Evolutionary conservation across 306 rosid species (phyloP), one percentile per base, ranked within the genome.

Genomic region (Sindora glabra): DNA sequence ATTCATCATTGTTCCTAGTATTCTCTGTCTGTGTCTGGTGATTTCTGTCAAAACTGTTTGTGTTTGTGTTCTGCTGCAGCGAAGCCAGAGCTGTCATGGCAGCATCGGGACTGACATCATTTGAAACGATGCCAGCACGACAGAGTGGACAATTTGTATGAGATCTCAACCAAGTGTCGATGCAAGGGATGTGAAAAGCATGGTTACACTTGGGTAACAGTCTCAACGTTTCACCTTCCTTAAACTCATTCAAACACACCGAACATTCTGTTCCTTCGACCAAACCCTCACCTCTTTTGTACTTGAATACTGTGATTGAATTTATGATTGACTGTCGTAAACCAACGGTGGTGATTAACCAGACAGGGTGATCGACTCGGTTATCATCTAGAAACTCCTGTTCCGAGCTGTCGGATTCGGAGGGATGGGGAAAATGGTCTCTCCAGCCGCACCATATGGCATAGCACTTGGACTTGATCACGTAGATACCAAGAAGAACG

Each of bases 61-160:
- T n/a, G n/a, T n/a, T n/a, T n/a, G n/a, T n/a, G n/a, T n/a, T n/a
- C n/a, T n/a, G n/a, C 12, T 56, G 79, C 22, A 10, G 4, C 8
- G 74, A 55, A 26, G n/a, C 62, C 37, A n/a, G 17, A 51, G 59
- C 48, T 0, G 65, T 64, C 46, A 54, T 6, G 0, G 18, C 23
- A 8, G 22, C 22, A 48, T 77, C 81, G 0, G 73, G 10, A 48
- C 0, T 41, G 6, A 16, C 60, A 36, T 68, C 48, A 24, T 47
- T 63, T 1, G 67, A 57, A 8, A 84, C 58, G 29, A 87, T 70
- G 40, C 51, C 14, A 0, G 95, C 83, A 0, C 95, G 81, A 49
- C 95, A 87, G 19, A 87, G 79, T 6, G 89, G 92, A 47, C 92
- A 87, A 51, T 84, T 87, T 8, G 76, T 81, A 68, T 84, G 92